Base-by-base conservation (phyloP, 371 early-diverging fungal genomes). In the Zopfochytrium polystomum region DNA sequence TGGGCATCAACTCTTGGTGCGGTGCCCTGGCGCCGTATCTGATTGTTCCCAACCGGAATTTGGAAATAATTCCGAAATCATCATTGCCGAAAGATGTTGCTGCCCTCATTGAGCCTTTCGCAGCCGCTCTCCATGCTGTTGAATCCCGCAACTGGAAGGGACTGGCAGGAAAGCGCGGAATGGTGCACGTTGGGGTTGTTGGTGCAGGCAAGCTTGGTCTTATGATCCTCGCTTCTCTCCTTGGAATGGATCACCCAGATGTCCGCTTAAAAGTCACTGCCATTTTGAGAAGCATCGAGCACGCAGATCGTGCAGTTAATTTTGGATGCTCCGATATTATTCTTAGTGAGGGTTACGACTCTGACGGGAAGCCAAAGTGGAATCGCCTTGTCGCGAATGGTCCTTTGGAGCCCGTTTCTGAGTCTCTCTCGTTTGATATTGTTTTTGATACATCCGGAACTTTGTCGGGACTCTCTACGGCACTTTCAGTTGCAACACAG, bases 391-490 rank as follows among this genome's bases (percentile, higher is more conserved):
- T n/a, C n/a, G n/a, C n/a, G n/a, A n/a, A n/a, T n/a, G n/a, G n/a
- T n/a, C n/a, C n/a, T 6, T 11, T 23, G 22, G 27, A 52, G 29
- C 31, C 27, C 0, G 23, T 33, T n/a, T 6, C 31, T 27, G 27
- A 30, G 52, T 30, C 27, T 30, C 29, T 29, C 13, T 20, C 27
- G 32, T 63, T 52, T 50, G 64, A 63, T 52, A 47, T 52, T 23
- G 64, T 63, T 7, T 44, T 63, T 51, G 64, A 63, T 33, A 63
- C 64, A 3, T 60, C 64, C 27, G 64, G 64, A 13, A 33, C 32
- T 20, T 33, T 51, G 5, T 22, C 47, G n/a, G 64, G 64, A 18
- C 38, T 63, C 13, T 35, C 35, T 15, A 29, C 15, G 18, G 64
- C 64, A 15, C 3, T 62, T 1, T 18, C 29, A 13, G 26, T 63